A percentile compares a stretch with the other conserved stretches of the same genome.
phyloP scores from a whole-genome alignment of 2,329 filamentous ascomycete genomes.

The Aspergillus fumigatus region DNA sequence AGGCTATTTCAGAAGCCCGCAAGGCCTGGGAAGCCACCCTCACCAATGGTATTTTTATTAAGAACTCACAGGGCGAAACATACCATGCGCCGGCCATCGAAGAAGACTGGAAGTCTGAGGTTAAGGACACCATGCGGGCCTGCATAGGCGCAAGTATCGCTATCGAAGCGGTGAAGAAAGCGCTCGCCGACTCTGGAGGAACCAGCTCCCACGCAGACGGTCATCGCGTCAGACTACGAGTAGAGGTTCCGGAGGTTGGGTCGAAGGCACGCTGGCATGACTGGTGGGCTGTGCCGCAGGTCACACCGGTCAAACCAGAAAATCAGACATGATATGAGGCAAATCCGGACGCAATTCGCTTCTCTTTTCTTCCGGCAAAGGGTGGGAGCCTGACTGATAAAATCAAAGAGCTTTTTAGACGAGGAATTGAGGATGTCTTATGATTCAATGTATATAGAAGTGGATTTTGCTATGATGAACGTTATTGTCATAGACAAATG shows the following conservation, averaged over 20 bases:
- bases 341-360: not conserved
- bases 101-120: conserved; percentile 57
- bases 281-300: conserved; percentile 43
- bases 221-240: conserved; percentile 20
- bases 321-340: conserved; percentile 12
- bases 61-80: conserved; percentile 8
- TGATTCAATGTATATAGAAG: conserved; percentile 8
- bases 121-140: conserved; percentile 61
- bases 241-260: conserved; percentile 36
- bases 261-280: conserved; percentile 42
- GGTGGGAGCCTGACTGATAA: not conserved
- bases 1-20: conserved; percentile 37
- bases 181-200: conserved; percentile 34
- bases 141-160: conserved; percentile 67
- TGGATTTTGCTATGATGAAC: not conserved
- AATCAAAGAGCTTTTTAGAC: not conserved
- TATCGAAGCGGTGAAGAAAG: conserved; percentile 57
- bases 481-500: not conserved
- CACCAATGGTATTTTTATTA: conserved; percentile 33
- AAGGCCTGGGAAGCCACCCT: conserved; percentile 42
- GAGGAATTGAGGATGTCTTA: conserved; percentile 1
- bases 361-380: not conserved
- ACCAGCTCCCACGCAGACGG: not conserved
- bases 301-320: conserved; percentile 15
- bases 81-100: conserved; percentile 48